Percentiles rank a stretch among this genome's conserved stretches.
Conservation (phyloP, 1,284 basidiomycete species). For the Heterobasidion annosum region DNA sequence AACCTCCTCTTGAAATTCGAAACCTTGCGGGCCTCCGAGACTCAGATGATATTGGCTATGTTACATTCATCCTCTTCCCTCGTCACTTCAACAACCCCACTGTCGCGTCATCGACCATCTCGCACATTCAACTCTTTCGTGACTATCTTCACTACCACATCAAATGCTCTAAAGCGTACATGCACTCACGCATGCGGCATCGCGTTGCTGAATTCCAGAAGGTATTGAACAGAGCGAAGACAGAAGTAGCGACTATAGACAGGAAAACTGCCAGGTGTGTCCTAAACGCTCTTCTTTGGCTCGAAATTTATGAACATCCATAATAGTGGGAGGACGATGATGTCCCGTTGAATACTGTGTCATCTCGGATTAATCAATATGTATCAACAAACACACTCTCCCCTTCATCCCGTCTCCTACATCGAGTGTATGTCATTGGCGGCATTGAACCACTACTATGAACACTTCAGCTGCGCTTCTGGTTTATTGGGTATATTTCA, state of each 20-base stretch:
- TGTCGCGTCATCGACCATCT: conserved; percentile 81
- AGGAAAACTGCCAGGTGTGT: conserved; percentile 88
- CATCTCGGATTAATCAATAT: too few relatives aligned
- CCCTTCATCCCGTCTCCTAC: too few relatives aligned
- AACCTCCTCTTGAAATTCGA: conserved; percentile 94
- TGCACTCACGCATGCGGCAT: conserved; percentile 96
- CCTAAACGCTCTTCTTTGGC: conserved; percentile 2
- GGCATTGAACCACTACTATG: too few relatives aligned
- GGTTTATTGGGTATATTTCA: too few relatives aligned
- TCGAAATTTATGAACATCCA: conserved; percentile 4
- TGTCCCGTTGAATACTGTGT: conserved; percentile 7
- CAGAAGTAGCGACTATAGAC: conserved; percentile 77
- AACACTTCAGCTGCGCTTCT: too few relatives aligned
- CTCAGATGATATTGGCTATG: conserved; percentile 93
- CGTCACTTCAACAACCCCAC: conserved; percentile 82
- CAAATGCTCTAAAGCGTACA: conserved; percentile 98
- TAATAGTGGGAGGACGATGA: conserved; percentile 43
- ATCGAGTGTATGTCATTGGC: too few relatives aligned
- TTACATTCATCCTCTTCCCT: conserved; percentile 98
- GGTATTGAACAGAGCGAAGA: conserved; percentile 96
- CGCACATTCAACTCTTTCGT: conserved; percentile 94
- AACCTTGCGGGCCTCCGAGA: conserved; percentile 75
- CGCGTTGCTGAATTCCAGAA: conserved; percentile 97
- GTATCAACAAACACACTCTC: too few relatives aligned
- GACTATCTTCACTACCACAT: conserved; percentile 99